These are phyloP conservation scores for Colletotrichum acutatum DNA, from an alignment of 2,329 filamentous ascomycete species.

Conservation along the genomic window DNA sequence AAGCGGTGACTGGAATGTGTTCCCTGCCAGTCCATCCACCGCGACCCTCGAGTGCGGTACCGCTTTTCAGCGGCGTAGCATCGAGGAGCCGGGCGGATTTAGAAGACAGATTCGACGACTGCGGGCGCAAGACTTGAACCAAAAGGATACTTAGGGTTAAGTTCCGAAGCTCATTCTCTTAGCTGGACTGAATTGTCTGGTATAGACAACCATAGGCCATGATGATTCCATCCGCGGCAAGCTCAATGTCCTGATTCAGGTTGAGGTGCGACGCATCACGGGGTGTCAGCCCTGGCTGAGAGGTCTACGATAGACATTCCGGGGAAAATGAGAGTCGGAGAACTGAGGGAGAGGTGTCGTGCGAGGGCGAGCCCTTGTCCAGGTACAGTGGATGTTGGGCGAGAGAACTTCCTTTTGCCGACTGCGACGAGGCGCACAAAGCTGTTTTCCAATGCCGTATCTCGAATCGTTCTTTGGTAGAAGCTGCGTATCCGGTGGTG, in stretches of 20 bases:
- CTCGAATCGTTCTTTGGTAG: conserved; percentile 39
- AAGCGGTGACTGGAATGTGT: conserved; percentile 67
- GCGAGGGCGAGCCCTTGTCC: conserved; percentile 57
- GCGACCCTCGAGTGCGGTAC: conserved; percentile 46
- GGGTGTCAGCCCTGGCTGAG: conserved; percentile 48
- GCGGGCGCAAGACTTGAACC: conserved; percentile 78
- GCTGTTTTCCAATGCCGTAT: conserved; percentile 42
- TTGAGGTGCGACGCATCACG: conserved; percentile 68
- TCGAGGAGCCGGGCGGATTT: conserved; percentile 52
- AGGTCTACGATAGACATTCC: conserved; percentile 68
- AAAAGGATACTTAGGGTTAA: conserved; percentile 92
- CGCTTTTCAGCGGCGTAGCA: conserved; percentile 63
- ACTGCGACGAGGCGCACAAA: conserved; percentile 36
- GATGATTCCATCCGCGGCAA: conserved; percentile 59
- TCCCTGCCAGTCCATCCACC: conserved; percentile 59
- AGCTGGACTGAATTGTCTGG: conserved; percentile 56
- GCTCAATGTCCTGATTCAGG: conserved; percentile 67
- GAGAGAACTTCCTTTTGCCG: conserved; percentile 57
- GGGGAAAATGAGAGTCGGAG: conserved; percentile 78
- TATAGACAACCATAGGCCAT: conserved; percentile 49
- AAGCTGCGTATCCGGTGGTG: conserved; percentile 4
- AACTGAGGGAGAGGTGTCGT: conserved; percentile 84
- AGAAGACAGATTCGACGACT: conserved; percentile 78
- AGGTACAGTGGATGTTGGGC: conserved; percentile 37
- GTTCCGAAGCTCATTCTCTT: conserved; percentile 81